Conservation (phyloP, 164 flowering plant species). For the Liquidambar formosana region DNA sequence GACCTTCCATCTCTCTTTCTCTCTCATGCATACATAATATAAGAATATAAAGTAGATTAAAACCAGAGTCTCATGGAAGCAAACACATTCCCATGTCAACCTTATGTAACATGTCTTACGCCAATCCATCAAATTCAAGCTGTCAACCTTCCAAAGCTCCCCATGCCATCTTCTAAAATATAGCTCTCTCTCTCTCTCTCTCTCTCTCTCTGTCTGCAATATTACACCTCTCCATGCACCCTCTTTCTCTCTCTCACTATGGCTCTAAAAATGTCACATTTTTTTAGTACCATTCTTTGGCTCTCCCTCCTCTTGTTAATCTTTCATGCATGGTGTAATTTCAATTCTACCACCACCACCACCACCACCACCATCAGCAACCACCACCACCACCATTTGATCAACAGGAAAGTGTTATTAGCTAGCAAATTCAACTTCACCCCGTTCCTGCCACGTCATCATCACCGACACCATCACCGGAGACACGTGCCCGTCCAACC, state of each 20-base stretch:
- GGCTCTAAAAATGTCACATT: constrained; percentile 24
- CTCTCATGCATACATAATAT: neutral
- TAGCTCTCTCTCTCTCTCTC: neutral
- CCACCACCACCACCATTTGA: constrained; percentile 4
- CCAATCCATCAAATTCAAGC: constrained; percentile 15
- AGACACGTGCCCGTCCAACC: neutral
- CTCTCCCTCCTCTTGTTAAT: constrained; percentile 29
- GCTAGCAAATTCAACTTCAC: constrained; percentile 38
- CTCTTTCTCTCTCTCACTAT: constrained; percentile 16
- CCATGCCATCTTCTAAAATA: constrained; percentile 2
- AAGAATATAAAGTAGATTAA: neutral
- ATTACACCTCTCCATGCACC: constrained; percentile 20
- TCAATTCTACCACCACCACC: constrained; percentile 7
- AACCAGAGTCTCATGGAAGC: constrained; percentile 22
- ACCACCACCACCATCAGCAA: neutral
- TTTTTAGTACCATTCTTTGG: constrained; percentile 29
- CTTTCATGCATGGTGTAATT: constrained; percentile 18
- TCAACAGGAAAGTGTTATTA: constrained; percentile 27
- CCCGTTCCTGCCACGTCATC: constrained; percentile 21
- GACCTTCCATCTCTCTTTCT: constrained; percentile 18
- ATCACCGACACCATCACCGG: constrained; percentile 21
- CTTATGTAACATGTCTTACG: constrained; percentile 12
- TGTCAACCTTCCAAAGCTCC: constrained; percentile 9
- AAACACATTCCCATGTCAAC: constrained; percentile 17
- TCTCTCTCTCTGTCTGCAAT: constrained; percentile 5